These are phyloP conservation scores for Eucalyptus pauciflora DNA, from an alignment of 345 rosid species.

Conservation along the genomic window DNA sequence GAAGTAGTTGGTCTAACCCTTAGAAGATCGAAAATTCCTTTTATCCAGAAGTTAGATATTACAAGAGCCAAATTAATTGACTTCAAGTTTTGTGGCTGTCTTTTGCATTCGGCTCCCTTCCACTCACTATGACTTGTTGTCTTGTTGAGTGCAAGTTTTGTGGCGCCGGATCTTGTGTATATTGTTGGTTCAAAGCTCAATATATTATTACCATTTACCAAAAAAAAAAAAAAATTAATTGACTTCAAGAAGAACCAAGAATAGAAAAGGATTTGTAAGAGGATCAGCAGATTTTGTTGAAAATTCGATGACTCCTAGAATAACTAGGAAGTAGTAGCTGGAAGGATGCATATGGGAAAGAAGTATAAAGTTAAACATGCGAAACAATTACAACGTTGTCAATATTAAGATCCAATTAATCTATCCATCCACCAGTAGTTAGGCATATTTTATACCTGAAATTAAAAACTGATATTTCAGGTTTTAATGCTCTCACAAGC, in stretches of 20 bases:
- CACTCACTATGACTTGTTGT: no score
- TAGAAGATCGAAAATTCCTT: not conserved
- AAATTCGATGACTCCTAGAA: not conserved
- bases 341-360: not conserved
- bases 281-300: not conserved
- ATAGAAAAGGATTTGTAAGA: not conserved
- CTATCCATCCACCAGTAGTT: not conserved
- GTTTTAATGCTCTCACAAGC: not conserved
- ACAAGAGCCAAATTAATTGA: not conserved
- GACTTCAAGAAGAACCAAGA: not conserved
- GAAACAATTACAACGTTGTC: not conserved
- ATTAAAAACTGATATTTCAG: not conserved
- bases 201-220: no score
- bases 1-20: not conserved
- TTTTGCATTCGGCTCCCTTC: no score
- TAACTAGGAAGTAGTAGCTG: not conserved
- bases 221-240: not conserved
- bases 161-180: no score
- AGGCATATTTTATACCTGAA: not conserved
- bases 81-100: not conserved
- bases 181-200: no score
- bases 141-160: no score
- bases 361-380: not conserved
- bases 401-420: not conserved
- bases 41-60: not conserved